These are phyloP conservation scores for Amyloporia xantha DNA, from an alignment of 768 basidiomycete genomes.

Conservation along the genomic window DNA sequence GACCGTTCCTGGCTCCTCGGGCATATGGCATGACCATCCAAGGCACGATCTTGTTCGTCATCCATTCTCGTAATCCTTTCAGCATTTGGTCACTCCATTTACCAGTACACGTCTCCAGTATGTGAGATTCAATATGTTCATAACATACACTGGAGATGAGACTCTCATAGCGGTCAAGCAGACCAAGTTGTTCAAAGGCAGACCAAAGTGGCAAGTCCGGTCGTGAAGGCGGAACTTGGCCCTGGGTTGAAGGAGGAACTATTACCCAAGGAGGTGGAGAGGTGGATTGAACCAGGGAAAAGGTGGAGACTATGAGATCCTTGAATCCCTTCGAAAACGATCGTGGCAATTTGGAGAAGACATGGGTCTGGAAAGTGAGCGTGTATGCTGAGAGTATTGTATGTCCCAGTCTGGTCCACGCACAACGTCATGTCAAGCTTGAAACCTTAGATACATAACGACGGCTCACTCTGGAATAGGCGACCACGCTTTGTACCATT, in stretches of 20 bases:
- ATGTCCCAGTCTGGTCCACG: constrained; percentile 48
- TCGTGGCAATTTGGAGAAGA: constrained; percentile 67
- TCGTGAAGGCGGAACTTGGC: constrained; percentile 17
- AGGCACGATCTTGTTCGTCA: constrained; percentile 69
- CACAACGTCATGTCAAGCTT: neutral
- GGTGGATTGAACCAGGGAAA: constrained; percentile 21
- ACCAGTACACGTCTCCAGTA: constrained; percentile 55
- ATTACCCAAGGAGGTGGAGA: constrained; percentile 20
- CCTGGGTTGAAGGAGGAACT: constrained; percentile 9
- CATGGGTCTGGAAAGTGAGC: constrained; percentile 63
- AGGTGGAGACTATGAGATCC: constrained; percentile 52
- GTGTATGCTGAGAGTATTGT: constrained; percentile 57
- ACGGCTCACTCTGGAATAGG: constrained; percentile 46
- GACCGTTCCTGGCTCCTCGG: constrained; percentile 51
- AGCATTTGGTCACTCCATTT: constrained; percentile 68
- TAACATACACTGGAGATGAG: constrained; percentile 82
- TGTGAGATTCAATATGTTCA: constrained; percentile 74
- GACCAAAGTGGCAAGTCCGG: constrained; percentile 41
- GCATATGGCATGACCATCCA: constrained; percentile 86
- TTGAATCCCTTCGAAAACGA: constrained; percentile 66
- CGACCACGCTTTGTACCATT: constrained; percentile 75
- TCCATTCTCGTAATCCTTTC: constrained; percentile 61
- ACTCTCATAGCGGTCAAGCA: constrained; percentile 78
- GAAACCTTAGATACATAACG: neutral
- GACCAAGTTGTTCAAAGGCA: constrained; percentile 61